A percentile compares a stretch with the other conserved stretches of the same genome.
Conservation (phyloP, 2,329 filamentous ascomycete genomes). For the Cordyceps farinosa region DNA sequence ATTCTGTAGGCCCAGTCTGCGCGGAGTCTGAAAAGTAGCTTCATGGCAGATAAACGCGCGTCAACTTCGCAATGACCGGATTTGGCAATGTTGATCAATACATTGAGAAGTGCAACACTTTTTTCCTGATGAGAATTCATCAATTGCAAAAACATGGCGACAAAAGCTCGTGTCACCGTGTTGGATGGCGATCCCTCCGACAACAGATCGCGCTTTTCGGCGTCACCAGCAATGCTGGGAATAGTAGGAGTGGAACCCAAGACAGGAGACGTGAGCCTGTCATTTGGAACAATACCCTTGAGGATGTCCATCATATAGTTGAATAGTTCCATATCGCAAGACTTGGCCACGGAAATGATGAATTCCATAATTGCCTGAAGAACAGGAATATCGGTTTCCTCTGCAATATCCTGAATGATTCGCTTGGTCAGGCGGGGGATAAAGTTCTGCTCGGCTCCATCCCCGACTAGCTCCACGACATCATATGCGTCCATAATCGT, state of each 20-base stretch:
- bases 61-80: constrained; percentile 60
- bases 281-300: constrained; percentile 46
- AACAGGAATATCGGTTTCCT: constrained; percentile 63
- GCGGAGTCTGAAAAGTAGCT: constrained; percentile 75
- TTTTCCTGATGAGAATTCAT: constrained; percentile 66
- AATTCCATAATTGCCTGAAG: constrained; percentile 63
- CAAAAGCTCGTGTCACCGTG: constrained; percentile 66
- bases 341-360: constrained; percentile 60
- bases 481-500: constrained; percentile 58
- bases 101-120: constrained; percentile 58
- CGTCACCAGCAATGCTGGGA: constrained; percentile 22
- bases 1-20: constrained; percentile 78
- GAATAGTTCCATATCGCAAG: constrained; percentile 57
- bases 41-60: constrained; percentile 70
- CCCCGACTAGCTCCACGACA: constrained; percentile 55
- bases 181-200: constrained; percentile 56
- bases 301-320: constrained; percentile 53
- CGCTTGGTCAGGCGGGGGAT: constrained; percentile 58
- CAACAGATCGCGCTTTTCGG: constrained; percentile 22
- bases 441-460: constrained; percentile 54
- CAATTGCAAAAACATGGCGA: constrained; percentile 71
- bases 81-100: constrained; percentile 61
- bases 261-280: constrained; percentile 44
- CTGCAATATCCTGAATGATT: constrained; percentile 57
- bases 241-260: constrained; percentile 28